Evolutionary conservation across 352 stramenopile genomes (phyloP).

Genomic region (Discostella stelligera): DNA sequence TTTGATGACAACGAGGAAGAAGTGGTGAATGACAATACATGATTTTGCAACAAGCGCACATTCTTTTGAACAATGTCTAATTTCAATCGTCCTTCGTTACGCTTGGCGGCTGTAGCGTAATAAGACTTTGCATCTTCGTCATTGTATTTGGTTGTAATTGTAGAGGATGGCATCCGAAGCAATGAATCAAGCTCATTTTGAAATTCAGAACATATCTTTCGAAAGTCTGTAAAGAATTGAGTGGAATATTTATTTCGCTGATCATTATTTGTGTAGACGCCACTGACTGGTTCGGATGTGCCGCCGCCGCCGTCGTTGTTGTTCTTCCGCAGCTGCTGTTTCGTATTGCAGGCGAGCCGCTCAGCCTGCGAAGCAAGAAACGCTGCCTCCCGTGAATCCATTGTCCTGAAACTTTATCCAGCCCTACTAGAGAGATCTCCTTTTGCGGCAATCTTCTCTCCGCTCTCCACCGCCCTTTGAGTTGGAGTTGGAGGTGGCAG

Average conservation of each 20-base stretch:
- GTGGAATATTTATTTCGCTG: constrained; percentile 14
- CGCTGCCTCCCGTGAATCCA: constrained; percentile 19
- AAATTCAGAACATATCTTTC: constrained; percentile 34
- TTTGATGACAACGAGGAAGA: constrained; percentile 8
- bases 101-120: constrained; percentile 36
- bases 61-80: constrained; percentile 34
- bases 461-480: no score
- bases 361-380: constrained; percentile 40
- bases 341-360: constrained; percentile 21
- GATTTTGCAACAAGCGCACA: constrained; percentile 24
- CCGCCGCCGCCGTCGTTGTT: neutral
- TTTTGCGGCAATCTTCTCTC: no score
- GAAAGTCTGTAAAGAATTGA: constrained; percentile 31
- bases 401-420: neutral
- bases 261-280: constrained; percentile 10
- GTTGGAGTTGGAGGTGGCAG: no score
- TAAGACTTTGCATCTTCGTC: constrained; percentile 14
- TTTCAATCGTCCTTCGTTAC: constrained; percentile 32
- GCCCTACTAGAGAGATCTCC: neutral
- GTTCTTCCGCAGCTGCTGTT: neutral
- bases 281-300: neutral
- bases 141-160: constrained; percentile 3
- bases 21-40: constrained; percentile 27
- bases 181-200: constrained; percentile 27
- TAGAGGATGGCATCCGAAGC: constrained; percentile 17